Percentiles rank a stretch among this genome's conserved stretches.
phyloP scores from a whole-genome alignment of 257 asterid genomes.

The Ballota nigra region DNA sequence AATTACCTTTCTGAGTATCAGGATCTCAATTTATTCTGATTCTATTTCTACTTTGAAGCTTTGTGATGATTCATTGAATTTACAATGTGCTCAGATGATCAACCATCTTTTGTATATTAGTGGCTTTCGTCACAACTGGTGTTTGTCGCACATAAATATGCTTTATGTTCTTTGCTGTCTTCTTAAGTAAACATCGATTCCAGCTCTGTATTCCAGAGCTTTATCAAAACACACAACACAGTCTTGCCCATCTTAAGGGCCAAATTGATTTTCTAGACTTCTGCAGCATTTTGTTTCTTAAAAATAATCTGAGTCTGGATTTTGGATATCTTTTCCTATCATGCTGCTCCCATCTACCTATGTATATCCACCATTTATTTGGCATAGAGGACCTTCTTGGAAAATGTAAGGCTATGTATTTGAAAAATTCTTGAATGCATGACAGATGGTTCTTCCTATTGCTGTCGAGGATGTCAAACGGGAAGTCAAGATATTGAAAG shows the following conservation, averaged over 20 bases:
- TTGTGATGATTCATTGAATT: background rate
- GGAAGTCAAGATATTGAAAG: conserved; percentile 94
- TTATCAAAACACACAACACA: no score
- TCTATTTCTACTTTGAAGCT: background rate
- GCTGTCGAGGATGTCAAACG: conserved; percentile 99
- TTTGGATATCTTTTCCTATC: background rate
- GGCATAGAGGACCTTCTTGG: background rate
- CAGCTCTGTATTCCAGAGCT: no score
- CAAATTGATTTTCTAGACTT: background rate
- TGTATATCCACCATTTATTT: background rate
- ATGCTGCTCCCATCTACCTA: background rate
- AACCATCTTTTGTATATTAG: background rate
- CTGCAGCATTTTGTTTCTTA: background rate
- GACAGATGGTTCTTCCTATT: conserved; percentile 93
- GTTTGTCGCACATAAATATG: background rate
- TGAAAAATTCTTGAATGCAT: conserved; percentile 22
- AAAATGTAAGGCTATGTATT: background rate
- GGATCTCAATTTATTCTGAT: conserved; percentile 9
- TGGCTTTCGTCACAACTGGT: background rate
- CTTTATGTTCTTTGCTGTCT: background rate
- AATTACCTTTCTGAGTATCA: background rate
- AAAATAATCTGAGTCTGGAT: background rate
- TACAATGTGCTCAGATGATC: background rate
- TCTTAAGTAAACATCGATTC: background rate
- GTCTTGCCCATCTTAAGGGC: conserved; percentile 8